A percentile compares a stretch with the other conserved stretches of the same genome.
Evolutionary conservation across 2,329 filamentous ascomycete species (phyloP).

Genomic region (Trichoderma sp.): DNA sequence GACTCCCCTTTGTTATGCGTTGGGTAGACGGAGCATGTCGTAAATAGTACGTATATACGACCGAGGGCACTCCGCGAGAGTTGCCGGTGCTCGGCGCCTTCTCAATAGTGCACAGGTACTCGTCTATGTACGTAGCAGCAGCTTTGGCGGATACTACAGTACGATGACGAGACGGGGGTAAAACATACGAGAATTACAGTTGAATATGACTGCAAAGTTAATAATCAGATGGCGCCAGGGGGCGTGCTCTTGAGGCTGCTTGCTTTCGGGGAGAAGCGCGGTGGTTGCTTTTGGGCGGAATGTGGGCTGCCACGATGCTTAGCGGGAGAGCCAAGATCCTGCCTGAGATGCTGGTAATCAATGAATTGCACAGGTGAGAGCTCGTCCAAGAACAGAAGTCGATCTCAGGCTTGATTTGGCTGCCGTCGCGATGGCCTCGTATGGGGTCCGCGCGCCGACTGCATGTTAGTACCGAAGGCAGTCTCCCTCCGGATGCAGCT

Average conservation of each 20-base stretch:
- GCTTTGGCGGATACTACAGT: background rate
- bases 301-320: constrained; percentile 6
- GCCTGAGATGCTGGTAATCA: background rate
- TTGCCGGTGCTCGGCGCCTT: constrained; percentile 8
- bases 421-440: background rate
- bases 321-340: background rate
- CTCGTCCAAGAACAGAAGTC: background rate
- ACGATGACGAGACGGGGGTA: background rate
- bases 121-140: background rate
- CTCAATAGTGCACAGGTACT: background rate
- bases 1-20: constrained; percentile 19
- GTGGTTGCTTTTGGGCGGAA: background rate
- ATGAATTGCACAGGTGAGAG: background rate
- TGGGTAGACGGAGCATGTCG: constrained; percentile 2
- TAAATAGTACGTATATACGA: constrained; percentile 19
- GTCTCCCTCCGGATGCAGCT: background rate
- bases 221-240: background rate
- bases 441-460: background rate
- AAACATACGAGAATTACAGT: background rate
- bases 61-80: constrained; percentile 15
- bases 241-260: background rate
- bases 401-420: background rate
- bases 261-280: background rate
- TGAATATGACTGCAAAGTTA: background rate
- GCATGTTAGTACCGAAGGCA: background rate